phyloP scores from a whole-genome alignment of 2,329 filamentous ascomycete species.

The Orbilia javanica region DNA sequence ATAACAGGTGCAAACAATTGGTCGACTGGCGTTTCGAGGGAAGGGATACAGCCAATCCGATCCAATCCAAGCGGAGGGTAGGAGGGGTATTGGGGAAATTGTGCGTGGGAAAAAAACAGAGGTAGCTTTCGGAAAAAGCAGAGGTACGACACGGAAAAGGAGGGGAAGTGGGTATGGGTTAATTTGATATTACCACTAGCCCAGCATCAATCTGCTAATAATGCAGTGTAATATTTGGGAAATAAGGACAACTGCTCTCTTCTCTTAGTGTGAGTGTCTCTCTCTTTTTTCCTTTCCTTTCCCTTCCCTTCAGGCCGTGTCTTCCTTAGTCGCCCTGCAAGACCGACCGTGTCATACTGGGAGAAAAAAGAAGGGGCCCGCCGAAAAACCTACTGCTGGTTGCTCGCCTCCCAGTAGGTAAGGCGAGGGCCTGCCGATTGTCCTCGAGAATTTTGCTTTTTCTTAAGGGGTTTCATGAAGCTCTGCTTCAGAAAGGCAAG shows the following conservation, averaged over 20 bases:
- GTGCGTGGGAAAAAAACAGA: slow-evolving; percentile 16
- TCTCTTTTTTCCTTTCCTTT: slow-evolving; percentile 1
- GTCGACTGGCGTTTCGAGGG: slow-evolving; percentile 58
- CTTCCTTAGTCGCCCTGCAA: slow-evolving; percentile 39
- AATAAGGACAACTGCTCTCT: slow-evolving; percentile 22
- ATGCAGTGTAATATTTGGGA: slow-evolving; percentile 57
- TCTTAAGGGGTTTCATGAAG: slow-evolving; percentile 59
- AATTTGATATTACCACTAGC: slow-evolving; percentile 58
- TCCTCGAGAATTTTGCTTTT: slow-evolving; percentile 44
- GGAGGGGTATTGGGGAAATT: slow-evolving; percentile 58
- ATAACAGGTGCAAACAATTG: slow-evolving; percentile 58
- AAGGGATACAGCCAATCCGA: slow-evolving; percentile 46
- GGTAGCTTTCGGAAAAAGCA: slow-evolving; percentile 29
- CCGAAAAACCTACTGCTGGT: background rate
- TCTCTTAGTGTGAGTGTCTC: no score
- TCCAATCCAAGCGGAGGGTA: slow-evolving; percentile 52
- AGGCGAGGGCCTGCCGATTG: slow-evolving; percentile 32
- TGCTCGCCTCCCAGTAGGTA: background rate
- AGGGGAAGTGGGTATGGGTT: slow-evolving; percentile 54
- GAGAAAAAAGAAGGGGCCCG: slow-evolving; percentile 30
- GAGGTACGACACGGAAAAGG: slow-evolving; percentile 54
- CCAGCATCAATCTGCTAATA: slow-evolving; percentile 35
- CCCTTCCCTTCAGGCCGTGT: slow-evolving; percentile 30
- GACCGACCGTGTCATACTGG: slow-evolving; percentile 46
- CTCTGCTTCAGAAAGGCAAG: slow-evolving; percentile 53